Conservation (phyloP, 345 rosid genomes). For the Lepidium didymum region DNA sequence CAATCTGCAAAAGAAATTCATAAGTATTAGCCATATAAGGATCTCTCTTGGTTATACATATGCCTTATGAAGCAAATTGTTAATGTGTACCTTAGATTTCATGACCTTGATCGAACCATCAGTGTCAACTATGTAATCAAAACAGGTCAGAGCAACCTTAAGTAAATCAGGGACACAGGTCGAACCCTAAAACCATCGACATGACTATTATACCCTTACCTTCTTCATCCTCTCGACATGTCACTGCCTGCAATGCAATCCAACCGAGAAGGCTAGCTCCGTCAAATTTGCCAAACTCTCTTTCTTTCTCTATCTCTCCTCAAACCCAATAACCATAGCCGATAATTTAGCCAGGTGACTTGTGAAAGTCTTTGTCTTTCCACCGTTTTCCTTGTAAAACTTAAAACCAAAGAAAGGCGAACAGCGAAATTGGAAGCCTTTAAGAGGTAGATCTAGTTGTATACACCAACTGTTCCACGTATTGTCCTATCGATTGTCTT, state of each 20-base stretch:
- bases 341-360: slow-evolving; percentile 13
- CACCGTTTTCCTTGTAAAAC: neutral
- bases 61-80: neutral
- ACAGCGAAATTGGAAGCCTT: too few species aligned
- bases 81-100: slow-evolving; percentile 74
- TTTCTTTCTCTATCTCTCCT: slow-evolving; percentile 3
- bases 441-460: neutral
- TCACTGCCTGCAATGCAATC: slow-evolving; percentile 20
- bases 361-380: slow-evolving; percentile 17
- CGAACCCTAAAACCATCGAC: neutral
- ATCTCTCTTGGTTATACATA: neutral
- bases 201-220: slow-evolving; percentile 18
- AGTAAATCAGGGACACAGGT: slow-evolving; percentile 73
- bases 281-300: slow-evolving; percentile 18
- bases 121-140: slow-evolving; percentile 68
- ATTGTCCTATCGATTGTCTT: neutral
- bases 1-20: slow-evolving; percentile 54
- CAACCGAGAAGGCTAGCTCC: slow-evolving; percentile 22
- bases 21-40: neutral
- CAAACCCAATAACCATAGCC: slow-evolving; percentile 4
- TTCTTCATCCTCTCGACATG: slow-evolving; percentile 25
- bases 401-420: neutral
- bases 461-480: slow-evolving; percentile 19
- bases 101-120: slow-evolving; percentile 78
- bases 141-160: slow-evolving; percentile 63